phyloP scores from a whole-genome alignment of 768 basidiomycete species.

The Mrakia frigida region DNA sequence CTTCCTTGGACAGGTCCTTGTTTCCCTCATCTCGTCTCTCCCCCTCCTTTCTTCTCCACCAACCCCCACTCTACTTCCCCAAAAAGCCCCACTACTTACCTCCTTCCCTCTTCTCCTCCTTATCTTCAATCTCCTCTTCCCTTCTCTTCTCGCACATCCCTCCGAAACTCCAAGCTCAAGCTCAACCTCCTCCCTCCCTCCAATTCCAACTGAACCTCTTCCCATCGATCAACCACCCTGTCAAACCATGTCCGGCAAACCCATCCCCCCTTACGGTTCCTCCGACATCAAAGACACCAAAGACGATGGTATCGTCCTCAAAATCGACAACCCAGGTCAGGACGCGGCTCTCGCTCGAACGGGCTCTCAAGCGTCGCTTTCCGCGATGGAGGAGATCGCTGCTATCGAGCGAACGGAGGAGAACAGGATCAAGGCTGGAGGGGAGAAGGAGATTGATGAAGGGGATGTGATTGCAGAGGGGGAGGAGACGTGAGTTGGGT shows the following conservation, averaged over 20 bases:
- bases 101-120: neutral
- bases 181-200: neutral
- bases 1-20: neutral
- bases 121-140: neutral
- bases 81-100: neutral
- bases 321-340: neutral
- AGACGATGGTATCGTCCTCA: neutral
- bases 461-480: slow-evolving; percentile 38
- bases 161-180: neutral
- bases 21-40: neutral
- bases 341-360: neutral
- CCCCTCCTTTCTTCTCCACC: neutral
- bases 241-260: neutral
- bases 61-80: neutral
- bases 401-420: neutral
- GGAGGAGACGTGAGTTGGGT: slow-evolving; percentile 40
- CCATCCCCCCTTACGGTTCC: neutral
- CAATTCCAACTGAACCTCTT: neutral
- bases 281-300: slow-evolving; percentile 4
- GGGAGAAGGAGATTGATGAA: slow-evolving; percentile 34
- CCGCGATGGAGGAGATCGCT: slow-evolving; percentile 7
- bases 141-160: too few relatives aligned
- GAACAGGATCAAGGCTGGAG: neutral
- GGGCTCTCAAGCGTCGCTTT: neutral
- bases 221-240: neutral